Evolutionary conservation across 2,329 filamentous ascomycete species (phyloP).

Genomic region (Aureobasidium sp.): DNA sequence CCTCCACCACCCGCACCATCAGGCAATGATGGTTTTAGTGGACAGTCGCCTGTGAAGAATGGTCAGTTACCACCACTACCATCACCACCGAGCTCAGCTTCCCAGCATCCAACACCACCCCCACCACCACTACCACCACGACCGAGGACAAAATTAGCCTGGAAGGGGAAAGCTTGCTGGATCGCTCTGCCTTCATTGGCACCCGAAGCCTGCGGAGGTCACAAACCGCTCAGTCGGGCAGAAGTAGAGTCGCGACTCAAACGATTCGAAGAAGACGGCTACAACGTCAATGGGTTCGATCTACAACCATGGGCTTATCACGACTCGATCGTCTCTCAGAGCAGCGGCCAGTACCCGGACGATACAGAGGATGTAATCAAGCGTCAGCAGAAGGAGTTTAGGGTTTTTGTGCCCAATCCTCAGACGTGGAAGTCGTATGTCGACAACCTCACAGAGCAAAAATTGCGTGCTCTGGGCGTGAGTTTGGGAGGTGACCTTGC

Average conservation of each 20-base stretch:
- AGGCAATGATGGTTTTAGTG: neutral
- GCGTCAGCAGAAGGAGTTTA: constrained; percentile 46
- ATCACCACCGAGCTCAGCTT: neutral
- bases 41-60: neutral
- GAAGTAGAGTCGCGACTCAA: constrained; percentile 57
- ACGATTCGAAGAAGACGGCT: constrained; percentile 63
- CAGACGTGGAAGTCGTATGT: constrained; percentile 75
- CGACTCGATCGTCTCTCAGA: constrained; percentile 43
- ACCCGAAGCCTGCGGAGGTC: constrained; percentile 36
- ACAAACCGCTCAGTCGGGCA: constrained; percentile 39
- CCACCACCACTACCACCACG: constrained; percentile 37
- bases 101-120: constrained; percentile 19
- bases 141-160: constrained; percentile 38
- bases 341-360: constrained; percentile 61
- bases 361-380: constrained; percentile 53
- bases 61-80: neutral
- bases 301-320: constrained; percentile 38
- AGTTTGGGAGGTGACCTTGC: constrained; percentile 65
- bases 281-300: constrained; percentile 62
- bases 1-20: constrained; percentile 5
- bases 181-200: constrained; percentile 40
- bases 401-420: constrained; percentile 63
- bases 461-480: constrained; percentile 84
- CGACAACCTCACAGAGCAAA: constrained; percentile 77
- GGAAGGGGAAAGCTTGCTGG: constrained; percentile 40